phyloP scores from a whole-genome alignment of 306 rosid genomes.

The Prunus kanzakura region DNA sequence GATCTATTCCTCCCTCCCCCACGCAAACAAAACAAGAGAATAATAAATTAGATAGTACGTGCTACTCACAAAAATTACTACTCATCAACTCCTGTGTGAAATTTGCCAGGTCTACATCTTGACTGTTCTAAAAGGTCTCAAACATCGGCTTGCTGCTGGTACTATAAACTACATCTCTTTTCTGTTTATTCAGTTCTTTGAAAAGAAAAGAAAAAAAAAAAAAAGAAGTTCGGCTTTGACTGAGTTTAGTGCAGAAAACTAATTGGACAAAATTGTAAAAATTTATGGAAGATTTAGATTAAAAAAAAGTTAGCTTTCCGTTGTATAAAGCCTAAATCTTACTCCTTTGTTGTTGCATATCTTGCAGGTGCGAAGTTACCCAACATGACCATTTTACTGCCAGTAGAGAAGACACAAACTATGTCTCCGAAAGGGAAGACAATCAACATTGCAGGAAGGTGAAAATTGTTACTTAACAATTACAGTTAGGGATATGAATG shows the following conservation, averaged over 20 bases:
- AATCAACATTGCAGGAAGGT: slow-evolving; percentile 82
- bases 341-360: neutral
- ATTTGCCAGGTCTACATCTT: slow-evolving; percentile 81
- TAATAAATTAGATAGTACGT: neutral
- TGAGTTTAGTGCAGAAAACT: neutral
- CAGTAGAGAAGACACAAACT: slow-evolving; percentile 46
- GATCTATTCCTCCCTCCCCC: neutral
- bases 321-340: slow-evolving; percentile 13
- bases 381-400: slow-evolving; percentile 53
- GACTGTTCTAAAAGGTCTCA: slow-evolving; percentile 87
- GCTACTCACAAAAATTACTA: slow-evolving; percentile 17
- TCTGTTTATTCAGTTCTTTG: neutral
- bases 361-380: slow-evolving; percentile 75
- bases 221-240: neutral
- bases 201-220: neutral
- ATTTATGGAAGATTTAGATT: neutral
- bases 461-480: slow-evolving; percentile 25
- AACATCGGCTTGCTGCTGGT: slow-evolving; percentile 97
- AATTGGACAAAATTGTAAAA: neutral
- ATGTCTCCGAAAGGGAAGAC: slow-evolving; percentile 49
- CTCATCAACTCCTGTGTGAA: slow-evolving; percentile 36
- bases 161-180: slow-evolving; percentile 19
- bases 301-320: neutral
- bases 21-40: neutral
- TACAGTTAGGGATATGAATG: neutral